phyloP scores from a whole-genome alignment of 2,329 filamentous ascomycete genomes.

The Fusarium sp. region DNA sequence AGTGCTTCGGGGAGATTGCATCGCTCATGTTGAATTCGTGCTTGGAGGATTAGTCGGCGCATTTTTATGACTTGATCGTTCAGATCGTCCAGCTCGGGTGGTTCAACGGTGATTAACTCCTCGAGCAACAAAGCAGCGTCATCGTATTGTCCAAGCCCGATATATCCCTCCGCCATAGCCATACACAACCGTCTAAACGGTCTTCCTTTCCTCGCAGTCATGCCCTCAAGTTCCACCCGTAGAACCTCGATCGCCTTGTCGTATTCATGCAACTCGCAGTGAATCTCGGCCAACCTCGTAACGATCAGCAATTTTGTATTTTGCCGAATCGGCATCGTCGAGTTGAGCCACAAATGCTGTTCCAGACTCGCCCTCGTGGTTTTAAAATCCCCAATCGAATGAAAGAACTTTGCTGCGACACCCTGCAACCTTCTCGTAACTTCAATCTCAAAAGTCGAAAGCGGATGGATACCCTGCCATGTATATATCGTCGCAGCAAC shows the following conservation, averaged over 20 bases:
- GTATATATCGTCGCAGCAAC: constrained; percentile 47
- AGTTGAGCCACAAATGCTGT: constrained; percentile 45
- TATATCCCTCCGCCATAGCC: constrained; percentile 39
- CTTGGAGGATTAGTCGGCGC: constrained; percentile 43
- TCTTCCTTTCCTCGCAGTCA: constrained; percentile 30
- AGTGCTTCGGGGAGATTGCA: constrained; percentile 30
- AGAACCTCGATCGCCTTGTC: constrained; percentile 38
- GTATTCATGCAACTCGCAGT: constrained; percentile 46
- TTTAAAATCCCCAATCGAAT: constrained; percentile 49
- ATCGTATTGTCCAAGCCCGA: constrained; percentile 36
- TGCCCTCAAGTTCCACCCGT: constrained; percentile 35
- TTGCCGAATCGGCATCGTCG: constrained; percentile 38
- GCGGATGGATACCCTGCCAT: constrained; percentile 46
- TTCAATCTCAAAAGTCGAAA: constrained; percentile 49
- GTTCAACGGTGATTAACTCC: constrained; percentile 30
- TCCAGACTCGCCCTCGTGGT: constrained; percentile 47
- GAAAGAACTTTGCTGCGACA: constrained; percentile 48
- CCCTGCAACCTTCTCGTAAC: constrained; percentile 50
- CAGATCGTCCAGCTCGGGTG: constrained; percentile 44
- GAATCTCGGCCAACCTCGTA: constrained; percentile 45
- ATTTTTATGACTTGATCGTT: constrained; percentile 49
- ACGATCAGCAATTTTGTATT: constrained; percentile 46
- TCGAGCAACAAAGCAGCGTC: constrained; percentile 25
- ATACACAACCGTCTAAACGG: constrained; percentile 44
- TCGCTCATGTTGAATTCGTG: constrained; percentile 40